phyloP scores from a whole-genome alignment of 2,329 filamentous ascomycete genomes.

The Alternaria ventricosa region DNA sequence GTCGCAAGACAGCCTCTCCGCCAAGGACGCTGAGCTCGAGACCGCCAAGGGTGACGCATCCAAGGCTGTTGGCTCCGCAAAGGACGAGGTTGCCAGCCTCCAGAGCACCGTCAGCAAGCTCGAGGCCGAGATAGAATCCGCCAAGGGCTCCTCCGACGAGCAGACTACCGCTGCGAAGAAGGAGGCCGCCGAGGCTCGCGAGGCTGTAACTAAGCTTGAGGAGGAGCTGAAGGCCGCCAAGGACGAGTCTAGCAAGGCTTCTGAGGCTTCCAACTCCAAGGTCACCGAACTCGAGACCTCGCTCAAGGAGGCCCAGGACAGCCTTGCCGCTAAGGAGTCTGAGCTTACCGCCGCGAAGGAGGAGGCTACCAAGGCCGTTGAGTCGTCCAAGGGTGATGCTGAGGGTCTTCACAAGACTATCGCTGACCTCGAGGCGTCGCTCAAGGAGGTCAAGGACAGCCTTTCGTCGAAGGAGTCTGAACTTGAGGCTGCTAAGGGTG shows the following conservation, averaged over 20 bases:
- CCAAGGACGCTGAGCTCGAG: conserved; percentile 31
- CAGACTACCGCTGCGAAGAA: conserved; percentile 17
- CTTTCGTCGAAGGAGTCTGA: conserved; percentile 20
- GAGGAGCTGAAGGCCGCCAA: conserved; percentile 23
- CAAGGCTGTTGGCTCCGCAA: conserved; percentile 23
- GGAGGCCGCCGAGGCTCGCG: conserved; percentile 19
- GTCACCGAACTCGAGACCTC: conserved; percentile 32
- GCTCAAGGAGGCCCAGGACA: conserved; percentile 24
- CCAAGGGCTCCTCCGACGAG: conserved; percentile 24
- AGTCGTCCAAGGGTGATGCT: conserved; percentile 22
- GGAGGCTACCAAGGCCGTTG: conserved; percentile 25
- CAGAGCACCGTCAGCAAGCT: conserved; percentile 37
- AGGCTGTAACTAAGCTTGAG: conserved; percentile 19
- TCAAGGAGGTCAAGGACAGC: conserved; percentile 18
- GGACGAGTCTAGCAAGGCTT: conserved; percentile 23
- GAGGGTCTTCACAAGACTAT: conserved; percentile 25
- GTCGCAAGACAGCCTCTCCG: conserved; percentile 26
- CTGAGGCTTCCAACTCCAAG: conserved; percentile 28
- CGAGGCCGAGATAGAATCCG: conserved; percentile 23
- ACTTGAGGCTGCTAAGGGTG: conserved; percentile 21
- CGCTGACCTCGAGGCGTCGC: conserved; percentile 25
- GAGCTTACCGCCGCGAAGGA: conserved; percentile 28
- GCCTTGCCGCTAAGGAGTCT: conserved; percentile 29
- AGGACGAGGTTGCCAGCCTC: conserved; percentile 30
- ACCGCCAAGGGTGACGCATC: conserved; percentile 21